These are phyloP conservation scores for Geotrichum carabidarum DNA, from an alignment of 1,139 yeast genomes.

Conservation along the genomic window DNA sequence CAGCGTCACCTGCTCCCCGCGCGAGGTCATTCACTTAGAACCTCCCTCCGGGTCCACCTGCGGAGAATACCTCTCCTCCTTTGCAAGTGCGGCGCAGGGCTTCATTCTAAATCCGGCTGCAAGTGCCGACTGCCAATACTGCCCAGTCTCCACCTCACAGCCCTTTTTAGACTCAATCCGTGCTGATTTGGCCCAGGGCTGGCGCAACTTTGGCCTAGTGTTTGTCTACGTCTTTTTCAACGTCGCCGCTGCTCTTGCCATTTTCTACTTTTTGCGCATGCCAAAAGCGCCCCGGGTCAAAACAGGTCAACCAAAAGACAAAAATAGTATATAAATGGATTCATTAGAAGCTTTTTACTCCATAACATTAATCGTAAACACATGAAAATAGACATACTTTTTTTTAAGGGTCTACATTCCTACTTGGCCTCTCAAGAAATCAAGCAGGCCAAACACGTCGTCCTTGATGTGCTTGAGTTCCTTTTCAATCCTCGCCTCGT, in stretches of 20 bases:
- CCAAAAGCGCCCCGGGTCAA: conserved; percentile 18
- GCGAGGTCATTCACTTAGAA: conserved; percentile 49
- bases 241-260: conserved; percentile 54
- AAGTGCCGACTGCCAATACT: conserved; percentile 54
- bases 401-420: neutral
- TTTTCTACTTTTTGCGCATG: conserved; percentile 45
- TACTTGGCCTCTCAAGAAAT: conserved; percentile 22
- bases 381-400: neutral
- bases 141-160: conserved; percentile 51
- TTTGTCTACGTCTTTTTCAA: conserved; percentile 50
- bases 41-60: conserved; percentile 63
- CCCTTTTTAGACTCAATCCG: conserved; percentile 47
- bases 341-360: neutral
- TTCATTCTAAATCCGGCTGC: conserved; percentile 51
- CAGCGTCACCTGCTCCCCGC: conserved; percentile 47
- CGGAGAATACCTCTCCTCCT: conserved; percentile 45
- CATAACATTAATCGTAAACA: neutral
- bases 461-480: conserved; percentile 25
- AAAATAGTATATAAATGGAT: neutral
- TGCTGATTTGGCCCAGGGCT: conserved; percentile 45
- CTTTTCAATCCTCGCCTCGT: conserved; percentile 22
- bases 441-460: conserved; percentile 26
- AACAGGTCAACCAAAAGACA: neutral
- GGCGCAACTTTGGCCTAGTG: conserved; percentile 60
- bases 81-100: conserved; percentile 44